Evolutionary conservation across 2,329 filamentous ascomycete species (phyloP), one percentile per base, ranked within the genome.

Genomic region (Akanthomyces muscarius): DNA sequence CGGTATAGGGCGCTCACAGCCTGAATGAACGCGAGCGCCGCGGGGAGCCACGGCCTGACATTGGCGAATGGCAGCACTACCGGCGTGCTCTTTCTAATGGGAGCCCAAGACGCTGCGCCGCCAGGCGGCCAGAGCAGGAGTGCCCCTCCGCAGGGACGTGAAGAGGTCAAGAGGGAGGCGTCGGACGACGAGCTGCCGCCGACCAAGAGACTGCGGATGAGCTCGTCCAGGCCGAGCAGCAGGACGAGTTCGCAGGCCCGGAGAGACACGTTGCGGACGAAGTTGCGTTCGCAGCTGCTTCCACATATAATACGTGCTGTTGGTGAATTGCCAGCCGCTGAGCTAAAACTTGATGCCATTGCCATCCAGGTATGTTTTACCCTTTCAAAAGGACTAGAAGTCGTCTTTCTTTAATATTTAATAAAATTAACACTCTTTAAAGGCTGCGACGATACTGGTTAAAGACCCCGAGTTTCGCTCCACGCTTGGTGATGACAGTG

Each of bases 261-360:
- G 60, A 62, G 23, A 62, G 66, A 62, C 25, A 63, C 53, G 33
- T 56, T 74, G 0, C 67, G 67, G 53, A 62, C 68, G 0, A 73
- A 73, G 42, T 48, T 77, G 10, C 66, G 65, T 25, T 61, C 65
- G 1, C 73, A 76, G 42, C 69, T 78, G 1, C 62, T 74, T 5
- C 76, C 76, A 1, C 70, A 73, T 30, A 69, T 78, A 16, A 66
- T 68, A 60, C 58, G 61, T 14, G 69, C 68, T 0, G 59, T 76
- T 11, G 33, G 16, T 38, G 64, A 2, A 36, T 57, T 78, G 0
- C 65, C 71, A 1, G 28, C 36, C 2, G 65, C 65, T 1, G 54
- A 64, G 41, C 73, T 71, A 14, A 66, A 67, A 7, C 52, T 70
- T 10, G 61, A 72, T 16, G 66, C 69, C 2, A 71, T 78, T 33